Base-by-base conservation (phyloP, 1,284 basidiomycete species). In the Papiliotrema flavescens region DNA sequence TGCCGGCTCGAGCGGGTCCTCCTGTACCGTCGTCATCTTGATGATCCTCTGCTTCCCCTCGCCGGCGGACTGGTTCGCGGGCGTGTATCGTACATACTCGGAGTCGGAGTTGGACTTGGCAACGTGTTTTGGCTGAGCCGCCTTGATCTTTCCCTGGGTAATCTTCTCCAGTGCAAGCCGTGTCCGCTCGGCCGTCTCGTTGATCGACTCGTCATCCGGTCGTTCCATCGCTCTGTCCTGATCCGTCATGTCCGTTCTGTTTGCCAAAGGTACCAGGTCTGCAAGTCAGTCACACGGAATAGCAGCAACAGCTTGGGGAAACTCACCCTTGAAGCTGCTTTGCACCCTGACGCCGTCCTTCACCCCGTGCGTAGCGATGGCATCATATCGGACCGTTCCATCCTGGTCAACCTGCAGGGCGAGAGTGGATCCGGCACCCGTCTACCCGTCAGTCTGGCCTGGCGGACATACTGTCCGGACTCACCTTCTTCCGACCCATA, bases 11-110 rank as follows among this genome's bases (percentile, higher is more conserved):
- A 99, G 77, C 1, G 96, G 96, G 76, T 99, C 96, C 77, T 98
- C 95, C 7, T 92, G 90, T 6, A 95, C 87, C 66, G 94, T 90
- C 4, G 92, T 87, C 92, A 99, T 97, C 76, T 98, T 98, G 78
- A 99, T 98, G 66, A 99, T 97, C 48, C 96, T 81, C 76, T 99
- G 96, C 74, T 93, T 89, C 62, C 92, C 78, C 26, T 70, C 64
- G 20, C 62, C 65, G 14, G 65, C 64, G 34, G 62, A 60, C 46
- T 72, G 69, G 37, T 82, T 80, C 53, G 83, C 85, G 3, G 96
- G 94, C 8, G 96, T 99, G 75, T 99, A 98, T 13, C 96, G 86
- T 63, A 99, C 90, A 77, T 92, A 98, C 56, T 86, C 84, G 19
- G 83, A 81, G 57, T 88, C 88, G 1, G 86, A 86, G 19, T 91